Evolutionary conservation across 331 rosid genomes (phyloP), one percentile per base, ranked within the genome.

Genomic region (Stylosanthes scabra): DNA sequence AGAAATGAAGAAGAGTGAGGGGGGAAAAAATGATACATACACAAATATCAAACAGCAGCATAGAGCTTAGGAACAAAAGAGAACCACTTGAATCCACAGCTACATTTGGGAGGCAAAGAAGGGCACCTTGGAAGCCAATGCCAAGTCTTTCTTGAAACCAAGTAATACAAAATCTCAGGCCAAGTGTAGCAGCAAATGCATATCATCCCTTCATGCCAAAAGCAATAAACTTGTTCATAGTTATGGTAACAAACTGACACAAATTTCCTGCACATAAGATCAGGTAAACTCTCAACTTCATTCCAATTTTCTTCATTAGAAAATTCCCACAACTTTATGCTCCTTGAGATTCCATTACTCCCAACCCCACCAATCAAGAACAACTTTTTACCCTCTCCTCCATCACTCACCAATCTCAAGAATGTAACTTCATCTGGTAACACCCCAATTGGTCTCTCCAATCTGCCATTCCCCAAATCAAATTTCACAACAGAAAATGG

Each of bases 41-140:
- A 66, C 5, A 57, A 75, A 84, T 27, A 79, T 88, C 84, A 91
- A 9, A 86, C 97, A 0, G 57, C 66, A 42, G 97, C 90, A 80
- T 83, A 79, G 3, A 91, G 74, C 8, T 82, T 73, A 0, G 99
- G 99, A 61, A 88, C 87, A 82, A 83, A 94, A 54, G 99, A 91
- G 59, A 90, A 88, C 99, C 97, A 94, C 83, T 77, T 83, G 71
- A 94, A 91, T 15, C 97, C 97, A 75, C 90, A 90, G 77, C 92
- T 88, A 86, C 96, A 91, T 78, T 86, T 90, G 1, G 80, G 82
- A 44, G 97, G 93, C 77, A 94, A 63, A 13, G 88, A 88, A 39
- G 93, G 92, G 74, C 96, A 88, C 72, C 79, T 90, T 40, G 93
- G 92, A 56, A 91, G 88, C 99, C 99, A 94, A 85, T 89, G 97